Evolutionary conservation across 441 rosid genomes (phyloP).

Genomic region (Geranium incanum): DNA sequence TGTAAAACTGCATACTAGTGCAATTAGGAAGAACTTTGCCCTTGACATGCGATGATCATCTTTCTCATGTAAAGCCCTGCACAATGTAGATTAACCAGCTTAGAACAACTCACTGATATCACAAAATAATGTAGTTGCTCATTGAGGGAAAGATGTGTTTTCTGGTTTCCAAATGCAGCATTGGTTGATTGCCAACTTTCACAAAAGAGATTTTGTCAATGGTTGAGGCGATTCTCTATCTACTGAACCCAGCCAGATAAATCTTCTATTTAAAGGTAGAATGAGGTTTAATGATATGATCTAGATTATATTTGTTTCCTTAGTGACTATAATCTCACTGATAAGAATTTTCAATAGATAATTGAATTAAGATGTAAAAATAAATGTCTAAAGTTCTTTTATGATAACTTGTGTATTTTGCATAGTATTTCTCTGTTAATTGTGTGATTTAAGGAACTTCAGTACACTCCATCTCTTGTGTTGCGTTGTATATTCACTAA

Average conservation of each 20-base stretch:
- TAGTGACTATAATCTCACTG: not conserved
- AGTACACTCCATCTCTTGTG: not conserved
- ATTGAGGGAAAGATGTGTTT: not conserved
- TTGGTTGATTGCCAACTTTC: not conserved
- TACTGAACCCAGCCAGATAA: not conserved
- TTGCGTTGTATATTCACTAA: no score
- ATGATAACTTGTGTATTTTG: not conserved
- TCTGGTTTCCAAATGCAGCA: not conserved
- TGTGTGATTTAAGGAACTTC: not conserved
- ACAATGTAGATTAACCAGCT: not conserved
- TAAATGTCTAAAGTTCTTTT: no score
- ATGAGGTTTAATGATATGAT: not conserved
- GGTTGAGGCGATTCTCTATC: not conserved
- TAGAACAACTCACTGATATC: not conserved
- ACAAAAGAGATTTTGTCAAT: not conserved
- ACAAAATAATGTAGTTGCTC: not conserved
- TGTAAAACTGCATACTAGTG: slow-evolving; percentile 59
- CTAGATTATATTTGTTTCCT: not conserved
- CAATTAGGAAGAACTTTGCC: slow-evolving; percentile 75
- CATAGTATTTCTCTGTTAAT: not conserved
- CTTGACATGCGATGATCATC: slow-evolving; percentile 52
- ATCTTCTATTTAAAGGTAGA: not conserved
- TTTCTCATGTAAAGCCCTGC: slow-evolving; percentile 78
- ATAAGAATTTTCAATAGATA: not conserved
- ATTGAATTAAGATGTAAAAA: not conserved